phyloP scores from a whole-genome alignment of 2,329 filamentous ascomycete species.

The Pyrenochaeta sp. region DNA sequence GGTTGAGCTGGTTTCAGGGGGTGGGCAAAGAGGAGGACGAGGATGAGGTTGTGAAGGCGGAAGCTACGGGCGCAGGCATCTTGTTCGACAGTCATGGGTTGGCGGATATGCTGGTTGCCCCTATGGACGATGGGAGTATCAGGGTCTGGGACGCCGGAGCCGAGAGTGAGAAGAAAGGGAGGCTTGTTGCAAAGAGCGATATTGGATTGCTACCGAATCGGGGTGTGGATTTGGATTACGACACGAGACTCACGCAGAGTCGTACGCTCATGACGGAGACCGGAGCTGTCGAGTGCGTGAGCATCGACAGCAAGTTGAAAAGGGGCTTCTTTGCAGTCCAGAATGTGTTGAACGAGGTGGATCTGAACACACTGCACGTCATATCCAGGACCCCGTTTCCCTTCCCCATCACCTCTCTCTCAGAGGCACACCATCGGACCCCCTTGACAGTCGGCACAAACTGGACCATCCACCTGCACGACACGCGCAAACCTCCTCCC shows the following conservation, averaged over 20 bases:
- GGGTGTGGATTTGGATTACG: constrained; percentile 51
- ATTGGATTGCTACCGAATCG: constrained; percentile 72
- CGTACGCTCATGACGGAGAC: constrained; percentile 72
- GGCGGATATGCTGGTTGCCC: constrained; percentile 71
- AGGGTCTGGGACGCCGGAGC: constrained; percentile 75
- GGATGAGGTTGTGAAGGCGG: constrained; percentile 56
- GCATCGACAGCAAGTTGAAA: constrained; percentile 71
- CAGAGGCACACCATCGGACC: constrained; percentile 68
- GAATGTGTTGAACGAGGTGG: constrained; percentile 79
- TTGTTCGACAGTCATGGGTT: constrained; percentile 65
- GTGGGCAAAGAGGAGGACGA: constrained; percentile 55
- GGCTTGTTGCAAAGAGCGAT: constrained; percentile 70
- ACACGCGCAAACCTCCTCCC: constrained; percentile 63
- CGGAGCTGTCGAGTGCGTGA: constrained; percentile 80
- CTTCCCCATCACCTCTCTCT: constrained; percentile 84
- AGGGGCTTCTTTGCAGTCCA: constrained; percentile 83
- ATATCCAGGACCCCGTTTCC: constrained; percentile 76
- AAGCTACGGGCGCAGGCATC: constrained; percentile 74
- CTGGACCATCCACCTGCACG: constrained; percentile 81
- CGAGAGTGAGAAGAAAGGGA: constrained; percentile 66
- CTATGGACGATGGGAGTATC: constrained; percentile 86
- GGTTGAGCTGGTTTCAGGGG: constrained; percentile 77
- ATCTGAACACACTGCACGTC: constrained; percentile 75
- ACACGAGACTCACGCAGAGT: constrained; percentile 53
- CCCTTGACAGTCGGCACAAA: constrained; percentile 87